Evolutionary conservation across 495 filamentous ascomycete species (phyloP).

Genomic region (Podospora pseudopauciseta): DNA sequence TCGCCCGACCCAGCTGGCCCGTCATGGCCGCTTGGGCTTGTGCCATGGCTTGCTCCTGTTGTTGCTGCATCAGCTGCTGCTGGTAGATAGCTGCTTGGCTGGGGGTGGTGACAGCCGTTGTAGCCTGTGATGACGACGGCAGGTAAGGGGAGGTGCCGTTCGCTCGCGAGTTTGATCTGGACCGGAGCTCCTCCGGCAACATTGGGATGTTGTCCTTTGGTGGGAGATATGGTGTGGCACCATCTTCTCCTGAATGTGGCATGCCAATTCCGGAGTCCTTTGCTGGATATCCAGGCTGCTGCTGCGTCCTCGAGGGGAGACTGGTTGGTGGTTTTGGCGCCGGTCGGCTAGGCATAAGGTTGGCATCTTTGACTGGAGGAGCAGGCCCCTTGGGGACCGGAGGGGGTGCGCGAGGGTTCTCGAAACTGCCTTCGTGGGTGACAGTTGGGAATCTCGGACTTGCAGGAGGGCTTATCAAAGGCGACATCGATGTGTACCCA

Average conservation of each 20-base stretch:
- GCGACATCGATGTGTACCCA: conserved; percentile 52
- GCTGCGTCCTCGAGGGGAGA: conserved; percentile 42
- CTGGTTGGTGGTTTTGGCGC: conserved; percentile 63
- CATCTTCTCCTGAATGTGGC: conserved; percentile 52
- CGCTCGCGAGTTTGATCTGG: conserved; percentile 51
- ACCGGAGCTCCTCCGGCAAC: conserved; percentile 54
- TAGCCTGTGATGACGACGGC: conserved; percentile 25
- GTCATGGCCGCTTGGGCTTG: conserved; percentile 62
- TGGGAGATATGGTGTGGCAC: conserved; percentile 42
- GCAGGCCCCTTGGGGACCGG: conserved; percentile 67
- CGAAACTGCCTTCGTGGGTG: conserved; percentile 89
- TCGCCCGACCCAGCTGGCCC: conserved; percentile 55
- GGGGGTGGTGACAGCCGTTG: conserved; percentile 27
- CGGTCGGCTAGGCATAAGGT: conserved; percentile 60
- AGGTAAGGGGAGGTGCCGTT: conserved; percentile 48
- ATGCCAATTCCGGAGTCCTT: conserved; percentile 55
- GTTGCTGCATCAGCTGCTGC: conserved; percentile 63
- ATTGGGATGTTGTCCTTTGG: conserved; percentile 48
- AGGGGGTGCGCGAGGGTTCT: conserved; percentile 90
- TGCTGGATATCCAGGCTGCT: conserved; percentile 35
- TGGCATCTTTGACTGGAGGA: conserved; percentile 46
- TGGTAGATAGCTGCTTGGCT: conserved; percentile 56
- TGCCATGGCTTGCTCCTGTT: conserved; percentile 72
- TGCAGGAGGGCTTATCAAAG: conserved; percentile 74
- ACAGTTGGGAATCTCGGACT: conserved; percentile 86